Base-by-base conservation (phyloP, 2,329 filamentous ascomycete genomes). In the Colletotrichum musicola region DNA sequence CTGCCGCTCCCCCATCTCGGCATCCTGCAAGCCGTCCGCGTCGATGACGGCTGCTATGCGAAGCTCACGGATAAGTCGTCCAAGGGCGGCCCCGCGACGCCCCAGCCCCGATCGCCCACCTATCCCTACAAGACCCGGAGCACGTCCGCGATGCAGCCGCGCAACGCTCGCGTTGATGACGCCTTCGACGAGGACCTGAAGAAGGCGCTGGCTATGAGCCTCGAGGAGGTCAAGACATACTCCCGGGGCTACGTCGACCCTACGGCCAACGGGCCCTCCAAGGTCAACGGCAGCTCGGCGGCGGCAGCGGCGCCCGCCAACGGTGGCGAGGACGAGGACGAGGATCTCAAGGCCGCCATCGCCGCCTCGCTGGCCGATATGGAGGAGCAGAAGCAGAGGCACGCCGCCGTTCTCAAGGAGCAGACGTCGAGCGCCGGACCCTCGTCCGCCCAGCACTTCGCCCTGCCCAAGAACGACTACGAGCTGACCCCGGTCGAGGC, bases 311-410 rank as follows among this genome's bases (percentile, higher is more conserved):
- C 27, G 12, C 72, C 79, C 3, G 61, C 79, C 69, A 85, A 83
- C 74, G 81, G 81, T 60, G 89, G 88, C 3, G 94, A 97, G 61
- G 94, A 97, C 64, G 95, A 98, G 63, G 96, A 99, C 76, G 92
- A 93, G 0, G 95, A 98, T 75, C 82, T 99, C 30, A 97, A 96
- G 77, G 94, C 95, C 27, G 96, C 96, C 4, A 98, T 99, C 77
- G 95, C 95, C 42, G 95, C 97, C 18, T 98, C 96, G 5, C 79
- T 99, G 67, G 92, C 93, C 25, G 96, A 99, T 76, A 98, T 98
- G 94, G 96, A 99, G 80, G 93, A 98, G 79, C 95, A 99, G 78
- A 98, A 99, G 84, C 92, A 95, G 81, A 91, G 90, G 73, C 94
- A 98, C 78, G 90, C 94, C 1, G 93, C 92, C 5, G 90, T 90